Base-by-base conservation (phyloP, 2,329 filamentous ascomycete genomes). In the Trichoderma koningiopsis region DNA sequence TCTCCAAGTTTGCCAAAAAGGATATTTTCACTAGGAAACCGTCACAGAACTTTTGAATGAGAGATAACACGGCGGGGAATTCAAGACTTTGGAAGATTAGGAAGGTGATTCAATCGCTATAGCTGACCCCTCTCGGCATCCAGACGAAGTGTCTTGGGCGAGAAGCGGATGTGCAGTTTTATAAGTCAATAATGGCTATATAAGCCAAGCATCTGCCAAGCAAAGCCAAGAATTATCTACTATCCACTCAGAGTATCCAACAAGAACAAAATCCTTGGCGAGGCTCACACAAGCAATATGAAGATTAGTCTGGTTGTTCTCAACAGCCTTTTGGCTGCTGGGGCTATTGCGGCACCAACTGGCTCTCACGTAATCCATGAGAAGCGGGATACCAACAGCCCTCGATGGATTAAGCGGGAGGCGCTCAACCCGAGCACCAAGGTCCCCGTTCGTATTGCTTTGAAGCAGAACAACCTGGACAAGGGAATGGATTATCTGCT, bases 381-480 rank as follows among this genome's bases (percentile, higher is more conserved):
- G 70, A 73, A 75, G 58, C 75, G 76, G n/a, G 70, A 74, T 16
- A 68, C 68, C 2, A 35, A 53, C 10, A 67, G 55, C 19, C 65
- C 72, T 22, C 73, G 72, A 47, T 80, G 76, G 75, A 70, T 70
- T 14, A 77, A 74, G 71, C 70, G 74, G 6, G 61, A 71, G 11
- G 68, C 75, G 24, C 69, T 74, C 7, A 57, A 69, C 40, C 62
- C 68, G 14, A 60, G 63, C 16, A 66, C 71, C 52, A 70, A 69
- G n/a, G 70, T 83, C 10, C 79, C 80, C 4, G 78, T 82, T 22
- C 77, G 79, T 40, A 83, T 85, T 61, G 83, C 82, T 5, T 76
- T 85, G 49, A 75, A 79, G 43, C 83, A 85, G 71, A 77, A 78
- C 29, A 85, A 85, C 69, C 73, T 85, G n/a, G 78, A 84, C 63